Base-by-base conservation (phyloP, 2,329 filamentous ascomycete species). In the Xylariaceae sp. region DNA sequence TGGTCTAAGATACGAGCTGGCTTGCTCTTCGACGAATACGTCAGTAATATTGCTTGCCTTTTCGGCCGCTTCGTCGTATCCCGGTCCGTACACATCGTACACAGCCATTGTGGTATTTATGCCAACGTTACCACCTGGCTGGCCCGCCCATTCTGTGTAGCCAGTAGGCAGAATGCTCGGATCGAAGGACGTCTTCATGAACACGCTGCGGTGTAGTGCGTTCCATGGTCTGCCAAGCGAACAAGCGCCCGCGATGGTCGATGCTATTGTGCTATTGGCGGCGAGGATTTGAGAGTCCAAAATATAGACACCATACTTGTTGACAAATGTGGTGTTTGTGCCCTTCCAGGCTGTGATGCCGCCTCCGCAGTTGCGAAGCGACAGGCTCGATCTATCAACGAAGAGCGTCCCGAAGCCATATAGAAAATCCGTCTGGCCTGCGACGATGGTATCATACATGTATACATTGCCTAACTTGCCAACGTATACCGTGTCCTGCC, bases 291-390 rank as follows among this genome's bases (percentile, higher is more conserved):
- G 72, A 0, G 81, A 82, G 34, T 81, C 75, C 52, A 82, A 77
- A 60, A 89, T 80, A 70, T 88, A 88, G 0, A 84, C 81, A 7
- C 86, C 86, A 70, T 87, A 88, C 66, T 85, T 86, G 73, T 89
- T 89, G 4, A 72, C 69, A 55, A 84, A 87, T 0, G 84, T 87
- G 0, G 85, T 88, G 71, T 88, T 87, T 0, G 81, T 72, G 2
- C 76, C 84, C 67, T 88, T 88, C 86, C 86, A 88, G 0, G 86
- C 86, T 0, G 84, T 87, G 56, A 89, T 83, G 9, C 86, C 86
- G 13, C 86, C 86, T 3, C 84, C 83, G 64, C 86, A 89, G 65
- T 74, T 76, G 8, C 86, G 80, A 10, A 88, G 76, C 0, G 76
- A 74, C 1, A 89, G 71, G 0, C 75, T 74, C 1, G 80, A 83